phyloP scores from a whole-genome alignment of 225 moss, liverwort and hornwort species.

The Marchantia paleacea region DNA sequence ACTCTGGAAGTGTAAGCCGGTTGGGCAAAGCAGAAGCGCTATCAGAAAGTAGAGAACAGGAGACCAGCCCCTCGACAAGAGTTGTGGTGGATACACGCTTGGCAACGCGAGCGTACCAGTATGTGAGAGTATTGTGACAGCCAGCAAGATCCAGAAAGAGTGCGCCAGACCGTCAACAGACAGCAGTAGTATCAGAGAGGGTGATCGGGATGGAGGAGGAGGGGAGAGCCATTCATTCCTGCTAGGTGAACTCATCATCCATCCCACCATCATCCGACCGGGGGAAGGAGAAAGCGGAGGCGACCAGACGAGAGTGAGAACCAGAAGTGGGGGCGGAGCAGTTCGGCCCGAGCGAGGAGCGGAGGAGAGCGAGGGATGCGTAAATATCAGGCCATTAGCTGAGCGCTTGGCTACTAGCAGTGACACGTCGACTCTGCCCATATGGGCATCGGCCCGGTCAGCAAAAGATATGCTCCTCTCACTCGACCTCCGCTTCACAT shows the following conservation, averaged over 20 bases:
- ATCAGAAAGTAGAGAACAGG: neutral
- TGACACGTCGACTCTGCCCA: constrained; percentile 27
- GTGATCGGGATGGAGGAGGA: neutral
- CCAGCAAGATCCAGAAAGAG: neutral
- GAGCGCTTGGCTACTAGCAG: constrained; percentile 19
- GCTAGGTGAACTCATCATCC: constrained; percentile 18
- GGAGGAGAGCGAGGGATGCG: constrained; percentile 26
- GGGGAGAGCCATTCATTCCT: constrained; percentile 25
- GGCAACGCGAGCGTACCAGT: neutral
- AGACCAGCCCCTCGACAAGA: neutral
- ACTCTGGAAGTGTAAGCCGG: neutral
- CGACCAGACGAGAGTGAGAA: neutral
- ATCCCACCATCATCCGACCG: constrained; percentile 6
- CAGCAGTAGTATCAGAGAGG: neutral
- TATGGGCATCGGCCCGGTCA: constrained; percentile 25
- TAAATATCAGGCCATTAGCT: constrained; percentile 20
- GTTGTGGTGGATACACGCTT: constrained; percentile 2
- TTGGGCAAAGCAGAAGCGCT: neutral
- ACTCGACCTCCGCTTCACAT: constrained; percentile 9
- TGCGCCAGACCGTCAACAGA: neutral
- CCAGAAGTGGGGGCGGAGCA: neutral
- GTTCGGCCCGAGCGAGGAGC: neutral
- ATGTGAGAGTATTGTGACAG: neutral
- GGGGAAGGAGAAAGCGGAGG: neutral
- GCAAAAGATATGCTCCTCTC: constrained; percentile 22